Evolutionary conservation across 1,139 yeast species (phyloP).

Genomic region (Protomyces pachydermus): DNA sequence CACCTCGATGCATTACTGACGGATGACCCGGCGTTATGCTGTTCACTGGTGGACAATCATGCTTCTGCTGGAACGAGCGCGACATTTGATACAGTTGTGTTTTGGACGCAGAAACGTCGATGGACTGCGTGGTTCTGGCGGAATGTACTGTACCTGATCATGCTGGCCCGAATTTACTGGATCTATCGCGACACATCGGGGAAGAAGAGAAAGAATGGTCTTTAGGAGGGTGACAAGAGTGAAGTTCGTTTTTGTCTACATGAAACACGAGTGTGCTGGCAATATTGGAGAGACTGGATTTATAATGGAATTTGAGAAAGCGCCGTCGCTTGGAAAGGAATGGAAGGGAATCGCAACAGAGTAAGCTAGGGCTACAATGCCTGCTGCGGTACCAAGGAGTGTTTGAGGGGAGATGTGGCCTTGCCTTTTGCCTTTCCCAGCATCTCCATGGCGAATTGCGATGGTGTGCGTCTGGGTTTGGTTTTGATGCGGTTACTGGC

Average conservation of each 20-base stretch:
- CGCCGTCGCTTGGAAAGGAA: background rate
- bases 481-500: background rate
- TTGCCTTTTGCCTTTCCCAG: background rate
- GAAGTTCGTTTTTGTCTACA: too few species aligned
- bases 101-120: background rate
- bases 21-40: constrained; percentile 48
- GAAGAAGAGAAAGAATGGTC: too few species aligned
- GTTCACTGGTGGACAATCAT: background rate
- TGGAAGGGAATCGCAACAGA: background rate
- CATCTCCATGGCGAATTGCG: background rate
- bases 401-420: background rate
- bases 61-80: background rate
- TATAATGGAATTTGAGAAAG: background rate
- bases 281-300: too few species aligned
- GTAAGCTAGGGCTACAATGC: background rate
- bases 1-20: constrained; percentile 61
- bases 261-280: too few species aligned
- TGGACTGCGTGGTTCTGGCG: background rate
- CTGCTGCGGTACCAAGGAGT: background rate
- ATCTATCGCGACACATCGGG: background rate
- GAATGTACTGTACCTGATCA: background rate
- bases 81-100: background rate
- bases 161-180: background rate
- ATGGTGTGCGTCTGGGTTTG: background rate
- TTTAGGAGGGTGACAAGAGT: too few species aligned